Evolutionary conservation across 2,329 filamentous ascomycete genomes (phyloP).

Genomic region (Penicillium sp.): DNA sequence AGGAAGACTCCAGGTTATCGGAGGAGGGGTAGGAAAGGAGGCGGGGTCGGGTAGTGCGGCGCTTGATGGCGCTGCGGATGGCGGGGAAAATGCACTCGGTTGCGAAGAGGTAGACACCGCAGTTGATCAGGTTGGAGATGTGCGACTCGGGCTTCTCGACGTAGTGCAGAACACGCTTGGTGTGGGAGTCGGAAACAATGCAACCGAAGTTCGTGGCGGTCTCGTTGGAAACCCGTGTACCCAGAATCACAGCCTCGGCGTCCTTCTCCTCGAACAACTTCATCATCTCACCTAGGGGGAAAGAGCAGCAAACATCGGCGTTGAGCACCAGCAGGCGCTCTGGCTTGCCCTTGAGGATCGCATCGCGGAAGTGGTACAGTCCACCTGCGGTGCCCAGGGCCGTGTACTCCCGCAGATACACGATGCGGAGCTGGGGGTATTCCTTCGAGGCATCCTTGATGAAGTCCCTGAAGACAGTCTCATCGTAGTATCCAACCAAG

Average conservation of each 20-base stretch:
- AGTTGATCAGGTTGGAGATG: constrained; percentile 99
- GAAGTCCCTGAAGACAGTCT: constrained; percentile 94
- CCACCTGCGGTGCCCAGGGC: constrained; percentile 93
- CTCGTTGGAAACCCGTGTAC: constrained; percentile 86
- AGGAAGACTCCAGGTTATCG: constrained; percentile 79
- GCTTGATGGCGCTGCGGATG: constrained; percentile 93
- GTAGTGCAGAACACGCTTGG: constrained; percentile 94
- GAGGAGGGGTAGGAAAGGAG: constrained; percentile 94
- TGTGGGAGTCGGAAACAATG: constrained; percentile 92
- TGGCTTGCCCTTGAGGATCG: constrained; percentile 91
- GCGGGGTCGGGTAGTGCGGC: constrained; percentile 85
- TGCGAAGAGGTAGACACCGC: constrained; percentile 95
- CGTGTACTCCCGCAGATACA: constrained; percentile 97
- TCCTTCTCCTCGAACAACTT: constrained; percentile 91
- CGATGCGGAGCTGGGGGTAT: constrained; percentile 85
- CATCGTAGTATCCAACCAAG: constrained; percentile 98
- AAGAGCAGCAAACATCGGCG: constrained; percentile 97
- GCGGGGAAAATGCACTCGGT: constrained; percentile 96
- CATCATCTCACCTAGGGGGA: constrained; percentile 94
- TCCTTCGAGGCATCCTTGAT: constrained; percentile 86
- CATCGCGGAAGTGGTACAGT: constrained; percentile 98
- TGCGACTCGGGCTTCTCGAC: constrained; percentile 98
- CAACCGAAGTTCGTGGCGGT: constrained; percentile 96
- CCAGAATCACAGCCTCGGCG: constrained; percentile 93
- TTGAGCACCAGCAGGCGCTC: constrained; percentile 97